These are phyloP conservation scores for Spathaspora passalidarum DNA, from an alignment of 805 yeast species.

Conservation along the genomic window DNA sequence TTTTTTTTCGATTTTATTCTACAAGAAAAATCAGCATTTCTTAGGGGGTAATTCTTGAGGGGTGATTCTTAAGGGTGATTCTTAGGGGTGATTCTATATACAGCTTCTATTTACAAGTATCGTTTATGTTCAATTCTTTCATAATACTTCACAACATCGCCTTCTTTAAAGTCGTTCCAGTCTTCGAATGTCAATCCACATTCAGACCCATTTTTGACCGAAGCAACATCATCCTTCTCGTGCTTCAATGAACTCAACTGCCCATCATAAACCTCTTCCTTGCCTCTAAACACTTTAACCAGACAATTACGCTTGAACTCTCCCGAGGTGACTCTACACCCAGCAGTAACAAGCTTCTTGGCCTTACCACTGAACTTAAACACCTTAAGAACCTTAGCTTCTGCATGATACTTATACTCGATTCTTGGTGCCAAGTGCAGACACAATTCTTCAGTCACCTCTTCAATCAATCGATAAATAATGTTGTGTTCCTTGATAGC, in stretches of 20 bases:
- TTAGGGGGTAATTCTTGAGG: neutral
- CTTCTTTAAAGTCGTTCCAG: constrained; percentile 69
- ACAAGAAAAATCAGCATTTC: no score
- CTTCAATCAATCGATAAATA: constrained; percentile 85
- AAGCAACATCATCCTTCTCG: constrained; percentile 73
- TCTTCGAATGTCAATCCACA: constrained; percentile 78
- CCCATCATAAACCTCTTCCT: constrained; percentile 52
- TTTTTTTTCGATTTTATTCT: neutral
- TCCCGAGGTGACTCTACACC: constrained; percentile 79
- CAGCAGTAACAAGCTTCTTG: constrained; percentile 68
- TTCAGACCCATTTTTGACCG: constrained; percentile 81
- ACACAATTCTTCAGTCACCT: constrained; percentile 65
- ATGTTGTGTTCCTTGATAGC: constrained; percentile 65
- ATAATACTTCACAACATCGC: constrained; percentile 71
- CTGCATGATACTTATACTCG: constrained; percentile 64
- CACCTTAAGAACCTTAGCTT: constrained; percentile 64
- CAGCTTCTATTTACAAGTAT: constrained; percentile 23
- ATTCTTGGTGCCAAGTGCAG: constrained; percentile 59
- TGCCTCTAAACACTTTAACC: constrained; percentile 56
- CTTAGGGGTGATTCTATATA: neutral
- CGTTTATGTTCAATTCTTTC: constrained; percentile 55
- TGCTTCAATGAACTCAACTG: constrained; percentile 71
- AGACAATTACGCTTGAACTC: constrained; percentile 54
- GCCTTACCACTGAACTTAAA: constrained; percentile 67
- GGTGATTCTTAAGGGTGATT: neutral